Percentiles rank a stretch among this genome's conserved stretches.
These are phyloP conservation scores for Pseudohalonectria lignicola DNA, from an alignment of 2,329 filamentous ascomycete species.

Conservation along the genomic window DNA sequence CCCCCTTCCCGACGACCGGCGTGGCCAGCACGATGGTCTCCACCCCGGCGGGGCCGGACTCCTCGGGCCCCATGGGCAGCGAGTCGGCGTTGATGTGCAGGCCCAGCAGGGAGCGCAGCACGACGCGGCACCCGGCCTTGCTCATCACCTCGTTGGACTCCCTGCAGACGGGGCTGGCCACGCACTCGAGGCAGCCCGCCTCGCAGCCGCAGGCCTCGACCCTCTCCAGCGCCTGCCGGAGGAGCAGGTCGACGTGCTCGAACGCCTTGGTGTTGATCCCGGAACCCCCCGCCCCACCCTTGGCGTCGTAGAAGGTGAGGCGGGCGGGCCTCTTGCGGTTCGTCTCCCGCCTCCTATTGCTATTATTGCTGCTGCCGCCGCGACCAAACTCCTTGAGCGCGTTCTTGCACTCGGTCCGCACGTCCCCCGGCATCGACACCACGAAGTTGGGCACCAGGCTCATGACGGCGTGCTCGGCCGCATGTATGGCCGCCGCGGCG, in stretches of 20 bases:
- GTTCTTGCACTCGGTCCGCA: slow-evolving; percentile 89
- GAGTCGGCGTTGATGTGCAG: slow-evolving; percentile 70
- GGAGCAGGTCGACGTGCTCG: slow-evolving; percentile 74
- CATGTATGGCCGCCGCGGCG: slow-evolving; percentile 82
- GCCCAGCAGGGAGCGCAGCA: slow-evolving; percentile 65
- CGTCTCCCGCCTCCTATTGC: slow-evolving; percentile 41
- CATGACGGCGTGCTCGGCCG: slow-evolving; percentile 84
- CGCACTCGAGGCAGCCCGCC: slow-evolving; percentile 82
- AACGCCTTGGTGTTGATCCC: slow-evolving; percentile 91
- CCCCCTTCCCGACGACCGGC: slow-evolving; percentile 40
- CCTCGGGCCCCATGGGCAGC: slow-evolving; percentile 78
- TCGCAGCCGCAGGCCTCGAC: slow-evolving; percentile 60
- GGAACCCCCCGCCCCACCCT: slow-evolving; percentile 71
- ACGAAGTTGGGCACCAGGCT: slow-evolving; percentile 85
- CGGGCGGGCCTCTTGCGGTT: slow-evolving; percentile 74
- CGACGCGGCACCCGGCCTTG: slow-evolving; percentile 75
- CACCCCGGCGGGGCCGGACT: slow-evolving; percentile 56
- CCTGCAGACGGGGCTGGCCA: slow-evolving; percentile 73
- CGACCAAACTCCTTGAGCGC: slow-evolving; percentile 82
- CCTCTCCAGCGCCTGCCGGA: slow-evolving; percentile 64
- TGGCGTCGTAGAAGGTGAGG: slow-evolving; percentile 90
- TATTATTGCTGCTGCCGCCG: too few species aligned
- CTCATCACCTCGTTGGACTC: slow-evolving; percentile 88
- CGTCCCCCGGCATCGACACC: slow-evolving; percentile 79
- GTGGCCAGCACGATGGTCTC: slow-evolving; percentile 73